Evolutionary conservation across 139 green algal species (phyloP).

Genomic region (Chlorella ohadii): DNA sequence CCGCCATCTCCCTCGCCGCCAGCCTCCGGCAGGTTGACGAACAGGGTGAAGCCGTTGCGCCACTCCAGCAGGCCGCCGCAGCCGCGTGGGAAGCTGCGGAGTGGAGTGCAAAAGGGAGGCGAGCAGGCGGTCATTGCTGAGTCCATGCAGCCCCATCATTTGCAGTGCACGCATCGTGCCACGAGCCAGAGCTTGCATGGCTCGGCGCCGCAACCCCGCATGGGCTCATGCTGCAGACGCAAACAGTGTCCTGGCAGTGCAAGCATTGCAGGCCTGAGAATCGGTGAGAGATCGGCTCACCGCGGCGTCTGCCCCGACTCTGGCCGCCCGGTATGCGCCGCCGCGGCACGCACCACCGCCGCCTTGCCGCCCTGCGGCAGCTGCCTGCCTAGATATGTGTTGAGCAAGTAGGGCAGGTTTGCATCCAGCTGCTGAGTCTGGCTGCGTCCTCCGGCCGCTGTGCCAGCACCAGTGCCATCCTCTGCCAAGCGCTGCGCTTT

Average conservation of each 20-base stretch:
- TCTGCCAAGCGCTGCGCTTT: neutral
- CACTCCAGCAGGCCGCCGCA: slow-evolving; percentile 38
- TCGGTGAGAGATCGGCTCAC: too few species aligned
- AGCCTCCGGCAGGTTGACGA: slow-evolving; percentile 29
- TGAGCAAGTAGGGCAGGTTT: slow-evolving; percentile 13
- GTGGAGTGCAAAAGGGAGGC: neutral
- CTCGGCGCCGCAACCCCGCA: too few species aligned
- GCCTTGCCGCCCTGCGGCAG: slow-evolving; percentile 39
- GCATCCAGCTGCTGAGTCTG: slow-evolving; percentile 8
- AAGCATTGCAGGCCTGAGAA: too few species aligned
- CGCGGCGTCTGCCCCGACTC: slow-evolving; percentile 29
- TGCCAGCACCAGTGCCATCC: neutral
- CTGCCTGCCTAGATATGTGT: slow-evolving; percentile 14
- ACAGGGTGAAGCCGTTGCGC: slow-evolving; percentile 35
- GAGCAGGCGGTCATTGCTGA: too few species aligned
- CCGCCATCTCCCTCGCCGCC: too few species aligned
- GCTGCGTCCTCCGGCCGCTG: neutral
- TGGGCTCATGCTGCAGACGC: too few species aligned
- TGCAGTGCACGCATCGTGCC: too few species aligned
- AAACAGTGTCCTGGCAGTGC: too few species aligned
- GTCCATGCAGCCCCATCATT: too few species aligned
- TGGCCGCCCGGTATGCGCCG: neutral
- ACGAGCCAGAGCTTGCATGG: too few species aligned
- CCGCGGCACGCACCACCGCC: slow-evolving; percentile 18
- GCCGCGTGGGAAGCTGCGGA: slow-evolving; percentile 32